Conservation (phyloP, 2,329 filamentous ascomycete species). For the Monosporascus sp. region DNA sequence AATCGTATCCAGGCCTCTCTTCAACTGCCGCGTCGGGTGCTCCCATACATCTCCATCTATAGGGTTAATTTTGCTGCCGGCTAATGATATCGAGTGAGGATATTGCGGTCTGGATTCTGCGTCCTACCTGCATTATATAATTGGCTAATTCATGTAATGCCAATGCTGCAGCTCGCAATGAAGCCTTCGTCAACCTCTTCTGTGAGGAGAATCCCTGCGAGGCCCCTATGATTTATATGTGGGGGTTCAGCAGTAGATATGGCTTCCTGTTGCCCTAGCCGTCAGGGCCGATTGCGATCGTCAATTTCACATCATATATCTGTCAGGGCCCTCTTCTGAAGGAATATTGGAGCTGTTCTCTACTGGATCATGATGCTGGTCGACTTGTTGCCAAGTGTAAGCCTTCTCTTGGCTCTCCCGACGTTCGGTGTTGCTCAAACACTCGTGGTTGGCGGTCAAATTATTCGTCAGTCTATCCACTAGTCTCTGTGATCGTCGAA, state of each 20-base stretch:
- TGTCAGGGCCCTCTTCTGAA: background rate
- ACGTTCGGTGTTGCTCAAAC: constrained; percentile 15
- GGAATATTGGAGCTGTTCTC: background rate
- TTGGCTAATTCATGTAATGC: constrained; percentile 7
- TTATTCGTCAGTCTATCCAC: constrained; percentile 20
- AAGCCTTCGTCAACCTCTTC: constrained; percentile 1
- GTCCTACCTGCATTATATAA: constrained; percentile 7
- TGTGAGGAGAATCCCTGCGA: background rate
- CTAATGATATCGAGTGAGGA: constrained; percentile 21
- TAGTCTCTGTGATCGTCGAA: constrained; percentile 1
- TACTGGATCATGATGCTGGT: constrained; percentile 13
- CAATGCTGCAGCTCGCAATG: constrained; percentile 11
- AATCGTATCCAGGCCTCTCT: background rate
- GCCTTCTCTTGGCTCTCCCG: constrained; percentile 12
- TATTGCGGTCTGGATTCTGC: constrained; percentile 1
- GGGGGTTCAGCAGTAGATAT: background rate
- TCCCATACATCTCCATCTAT: constrained; percentile 12
- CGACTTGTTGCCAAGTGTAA: constrained; percentile 6
- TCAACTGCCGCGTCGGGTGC: constrained; percentile 1
- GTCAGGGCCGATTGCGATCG: background rate
- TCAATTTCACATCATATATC: too few species aligned
- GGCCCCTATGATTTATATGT: background rate
- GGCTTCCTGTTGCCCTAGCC: background rate
- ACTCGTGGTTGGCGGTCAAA: constrained; percentile 20
- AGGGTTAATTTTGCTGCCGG: constrained; percentile 14